phyloP scores from a whole-genome alignment of 179 eudicot species.

The Patellifolia procumbens region DNA sequence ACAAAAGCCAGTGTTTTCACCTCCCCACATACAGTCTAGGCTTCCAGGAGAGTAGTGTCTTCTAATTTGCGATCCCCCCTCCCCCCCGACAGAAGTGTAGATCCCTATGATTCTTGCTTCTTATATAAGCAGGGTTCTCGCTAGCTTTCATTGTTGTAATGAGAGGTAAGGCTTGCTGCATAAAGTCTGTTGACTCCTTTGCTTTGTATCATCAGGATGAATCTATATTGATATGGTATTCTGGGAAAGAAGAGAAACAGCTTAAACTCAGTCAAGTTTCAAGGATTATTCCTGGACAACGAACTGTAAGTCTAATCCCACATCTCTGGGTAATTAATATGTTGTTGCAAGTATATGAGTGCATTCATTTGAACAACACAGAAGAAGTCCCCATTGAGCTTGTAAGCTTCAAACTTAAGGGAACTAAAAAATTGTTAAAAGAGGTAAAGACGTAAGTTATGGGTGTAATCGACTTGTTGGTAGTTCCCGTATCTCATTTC shows the following conservation, averaged over 20 bases:
- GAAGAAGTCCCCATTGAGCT: background rate
- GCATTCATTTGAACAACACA: slow-evolving; percentile 6
- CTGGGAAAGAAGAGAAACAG: slow-evolving; percentile 78
- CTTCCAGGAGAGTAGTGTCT: background rate
- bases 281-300: slow-evolving; percentile 86
- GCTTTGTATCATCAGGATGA: slow-evolving; percentile 60
- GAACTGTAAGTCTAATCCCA: slow-evolving; percentile 62
- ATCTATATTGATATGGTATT: slow-evolving; percentile 70
- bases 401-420: background rate
- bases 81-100: background rate
- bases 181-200: slow-evolving; percentile 17
- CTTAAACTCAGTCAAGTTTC: slow-evolving; percentile 70
- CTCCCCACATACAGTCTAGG: too few relatives aligned
- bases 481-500: background rate
- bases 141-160: background rate
- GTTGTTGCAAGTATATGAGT: background rate
- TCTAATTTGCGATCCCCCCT: background rate
- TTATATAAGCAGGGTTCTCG: background rate
- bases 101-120: background rate
- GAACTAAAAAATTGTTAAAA: background rate
- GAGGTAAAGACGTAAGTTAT: background rate
- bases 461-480: background rate
- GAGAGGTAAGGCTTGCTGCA: background rate
- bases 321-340: background rate
- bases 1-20: background rate